Base-by-base conservation (phyloP, 2,329 filamentous ascomycete genomes). In the Colletotrichum costaricense region DNA sequence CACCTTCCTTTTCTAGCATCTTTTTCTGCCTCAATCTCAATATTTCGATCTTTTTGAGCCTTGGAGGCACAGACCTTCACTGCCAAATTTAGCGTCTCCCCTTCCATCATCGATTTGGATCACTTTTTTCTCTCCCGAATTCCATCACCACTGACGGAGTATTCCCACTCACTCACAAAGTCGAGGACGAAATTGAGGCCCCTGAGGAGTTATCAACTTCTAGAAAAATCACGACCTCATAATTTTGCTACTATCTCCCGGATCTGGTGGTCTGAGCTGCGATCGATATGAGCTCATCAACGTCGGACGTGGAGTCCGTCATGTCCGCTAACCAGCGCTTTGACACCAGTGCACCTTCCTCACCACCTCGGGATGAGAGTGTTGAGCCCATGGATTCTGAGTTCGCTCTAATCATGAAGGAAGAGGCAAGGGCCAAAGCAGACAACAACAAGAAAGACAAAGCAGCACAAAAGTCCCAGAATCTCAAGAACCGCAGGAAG, bases 401-500 rank as follows among this genome's bases (percentile, higher is more conserved):
- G 5, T 75, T 78, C 35, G 75, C 79, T 49, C 75, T 76, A 0
- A 76, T 87, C 0, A 72, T 79, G 0, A 80, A 79, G 8, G 83
- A 84, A 19, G 85, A 86, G 54, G 78, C 82, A 1, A 77, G 78
- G 3, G 85, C 84, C 0, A 75, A 79, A 0, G 49, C 69, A 0
- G 80, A 79, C 1, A 86, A 86, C 11, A 83, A 91, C 57, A 84
- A 87, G 14, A 85, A 86, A 56, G 69, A 78, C 0, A 78, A 76
- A 4, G 75, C 73, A 33, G 84, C 84, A 2, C 88, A 86, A 74
- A 59, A 62, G 56, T 56, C 65, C 1, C 63, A 65, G 52, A 65
- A 65, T 16, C 52, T 52, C 6, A 65, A 65, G 52, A 55, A 56
- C n/a, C 33, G 71, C 2, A 82, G 85, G 49, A 88, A 85, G 77